Conservation (phyloP, 139 green algal genomes). For the Picochlorum sp. region DNA sequence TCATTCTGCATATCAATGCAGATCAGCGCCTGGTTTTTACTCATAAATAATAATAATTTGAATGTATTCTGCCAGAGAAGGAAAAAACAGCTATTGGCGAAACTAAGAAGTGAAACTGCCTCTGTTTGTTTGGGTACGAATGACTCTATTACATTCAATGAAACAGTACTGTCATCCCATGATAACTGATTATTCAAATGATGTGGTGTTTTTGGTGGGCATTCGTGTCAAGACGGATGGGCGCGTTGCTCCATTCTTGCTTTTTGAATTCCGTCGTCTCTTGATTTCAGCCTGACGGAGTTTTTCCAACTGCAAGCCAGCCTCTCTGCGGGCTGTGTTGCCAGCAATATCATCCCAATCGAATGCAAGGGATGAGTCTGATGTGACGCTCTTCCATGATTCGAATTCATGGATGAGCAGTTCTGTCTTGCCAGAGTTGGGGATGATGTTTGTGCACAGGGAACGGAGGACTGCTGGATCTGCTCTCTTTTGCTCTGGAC, state of each 20-base stretch:
- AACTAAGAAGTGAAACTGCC: no score
- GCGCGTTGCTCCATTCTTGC: background rate
- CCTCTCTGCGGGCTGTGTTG: conserved; percentile 50
- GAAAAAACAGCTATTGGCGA: no score
- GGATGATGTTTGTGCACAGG: conserved; percentile 65
- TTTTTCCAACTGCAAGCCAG: conserved; percentile 56
- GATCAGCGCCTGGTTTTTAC: background rate
- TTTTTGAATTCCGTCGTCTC: conserved; percentile 11
- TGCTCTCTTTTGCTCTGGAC: conserved; percentile 64
- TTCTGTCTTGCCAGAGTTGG: conserved; percentile 48
- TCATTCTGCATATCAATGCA: conserved; percentile 8
- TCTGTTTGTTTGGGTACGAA: background rate
- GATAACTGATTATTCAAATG: conserved; percentile 16
- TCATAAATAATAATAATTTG: background rate
- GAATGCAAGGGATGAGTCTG: conserved; percentile 43
- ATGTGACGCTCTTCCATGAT: conserved; percentile 51
- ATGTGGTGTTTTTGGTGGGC: conserved; percentile 22
- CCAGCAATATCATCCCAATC: conserved; percentile 67
- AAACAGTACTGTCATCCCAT: no score
- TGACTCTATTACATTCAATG: no score
- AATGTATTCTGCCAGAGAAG: no score
- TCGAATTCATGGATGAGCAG: conserved; percentile 58
- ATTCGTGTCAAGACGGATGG: conserved; percentile 16
- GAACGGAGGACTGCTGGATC: conserved; percentile 70
- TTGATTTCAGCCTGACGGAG: conserved; percentile 34